phyloP scores from a whole-genome alignment of 257 asterid genomes.

The Nyctanthes arbortristis region DNA sequence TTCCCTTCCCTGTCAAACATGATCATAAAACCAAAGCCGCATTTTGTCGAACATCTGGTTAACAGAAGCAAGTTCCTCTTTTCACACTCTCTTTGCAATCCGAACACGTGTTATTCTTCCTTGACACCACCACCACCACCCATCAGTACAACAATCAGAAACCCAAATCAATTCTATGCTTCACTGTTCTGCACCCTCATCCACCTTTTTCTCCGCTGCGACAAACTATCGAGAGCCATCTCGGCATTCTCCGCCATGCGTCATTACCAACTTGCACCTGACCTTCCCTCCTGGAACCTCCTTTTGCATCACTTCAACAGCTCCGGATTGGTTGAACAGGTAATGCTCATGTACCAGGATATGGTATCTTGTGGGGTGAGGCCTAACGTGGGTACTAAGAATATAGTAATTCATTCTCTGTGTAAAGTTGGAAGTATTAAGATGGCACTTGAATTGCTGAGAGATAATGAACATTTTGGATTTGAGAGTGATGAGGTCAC shows the following conservation, averaged over 20 bases:
- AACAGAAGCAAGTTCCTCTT: conserved; percentile 15
- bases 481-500: conserved; percentile 58
- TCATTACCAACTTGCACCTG: conserved; percentile 51
- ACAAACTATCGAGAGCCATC: conserved; percentile 64
- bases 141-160: conserved; percentile 16
- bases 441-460: conserved; percentile 51
- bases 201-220: conserved; percentile 81
- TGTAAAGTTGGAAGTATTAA: conserved; percentile 61
- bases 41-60: conserved; percentile 50
- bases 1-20: conserved; percentile 19
- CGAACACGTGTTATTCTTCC: conserved; percentile 18
- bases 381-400: conserved; percentile 62
- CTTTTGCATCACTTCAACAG: conserved; percentile 68
- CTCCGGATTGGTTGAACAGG: conserved; percentile 66
- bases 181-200: conserved; percentile 82
- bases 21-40: conserved; percentile 35
- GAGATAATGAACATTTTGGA: conserved; percentile 34
- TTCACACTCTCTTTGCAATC: conserved; percentile 18
- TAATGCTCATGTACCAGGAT: conserved; percentile 62
- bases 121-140: conserved; percentile 21
- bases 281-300: conserved; percentile 54
- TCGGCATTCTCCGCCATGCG: conserved; percentile 71
- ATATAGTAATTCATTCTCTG: conserved; percentile 67
- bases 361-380: conserved; percentile 50
- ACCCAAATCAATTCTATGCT: conserved; percentile 37